Conservation (phyloP, 345 rosid genomes). For the Angophora floribunda region DNA sequence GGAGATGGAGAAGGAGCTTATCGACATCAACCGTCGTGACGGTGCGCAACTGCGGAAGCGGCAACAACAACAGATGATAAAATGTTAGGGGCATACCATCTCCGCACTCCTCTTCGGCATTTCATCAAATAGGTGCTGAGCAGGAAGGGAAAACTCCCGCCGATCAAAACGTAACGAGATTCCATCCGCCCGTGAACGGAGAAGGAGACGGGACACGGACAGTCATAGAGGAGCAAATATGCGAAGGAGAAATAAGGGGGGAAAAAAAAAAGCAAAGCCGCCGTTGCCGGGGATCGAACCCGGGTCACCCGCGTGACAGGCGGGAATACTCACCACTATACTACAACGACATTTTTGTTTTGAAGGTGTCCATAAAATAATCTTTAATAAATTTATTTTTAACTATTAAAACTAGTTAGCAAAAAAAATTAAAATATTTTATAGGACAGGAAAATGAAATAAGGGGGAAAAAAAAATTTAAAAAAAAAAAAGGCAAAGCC, state of each 20-base stretch:
- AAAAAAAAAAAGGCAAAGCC: background rate
- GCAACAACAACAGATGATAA: background rate
- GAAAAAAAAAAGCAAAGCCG: too few species aligned
- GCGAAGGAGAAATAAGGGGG: background rate
- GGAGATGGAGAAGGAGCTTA: background rate
- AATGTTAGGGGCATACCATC: background rate
- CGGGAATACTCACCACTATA: slow-evolving; percentile 93
- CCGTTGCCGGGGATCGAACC: slow-evolving; percentile 97
- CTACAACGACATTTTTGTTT: slow-evolving; percentile 39
- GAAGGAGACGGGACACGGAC: background rate
- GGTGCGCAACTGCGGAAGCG: background rate
- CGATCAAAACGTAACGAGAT: background rate
- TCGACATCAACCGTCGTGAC: background rate
- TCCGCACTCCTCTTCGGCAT: background rate
- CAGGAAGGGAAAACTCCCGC: background rate
- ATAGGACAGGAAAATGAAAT: background rate
- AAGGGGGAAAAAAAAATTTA: too few species aligned
- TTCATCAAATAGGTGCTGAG: background rate
- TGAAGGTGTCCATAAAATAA: rapidly evolving
- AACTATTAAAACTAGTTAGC: background rate
- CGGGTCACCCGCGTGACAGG: slow-evolving; percentile 96
- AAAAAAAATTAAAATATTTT: too few species aligned
- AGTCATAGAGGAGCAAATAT: background rate
- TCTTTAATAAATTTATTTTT: rapidly evolving
- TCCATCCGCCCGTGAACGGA: background rate